Base-by-base conservation (phyloP, 2,329 filamentous ascomycete genomes). In the Calonectria hongkongensis region DNA sequence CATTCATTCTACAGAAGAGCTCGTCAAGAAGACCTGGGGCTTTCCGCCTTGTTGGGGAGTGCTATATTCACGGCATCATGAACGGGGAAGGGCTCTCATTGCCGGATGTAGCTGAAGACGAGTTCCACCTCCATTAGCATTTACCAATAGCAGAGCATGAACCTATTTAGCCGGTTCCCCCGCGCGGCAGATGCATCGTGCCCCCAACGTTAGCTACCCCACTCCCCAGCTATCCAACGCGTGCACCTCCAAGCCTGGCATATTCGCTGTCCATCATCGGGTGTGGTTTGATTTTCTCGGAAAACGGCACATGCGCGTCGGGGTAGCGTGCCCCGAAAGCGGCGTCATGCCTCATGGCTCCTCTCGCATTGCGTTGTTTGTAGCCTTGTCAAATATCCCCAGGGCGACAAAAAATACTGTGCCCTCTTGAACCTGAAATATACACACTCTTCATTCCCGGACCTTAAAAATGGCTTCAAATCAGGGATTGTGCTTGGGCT, bases 401-500 rank as follows among this genome's bases (percentile, higher is more conserved):
- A 21, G 21, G 21, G 21, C 21, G 21, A 21, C 21, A 21, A 21
- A 21, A 21, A 21, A 21, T 21, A 21, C 21, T 21, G 21, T 33
- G 58, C 25, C 15, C 27, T n/a, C 4, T 41, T 27, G 21, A 43
- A 43, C 30, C 16, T 30, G 15, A 47, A 27, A n/a, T 9, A 4
- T 16, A 33, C 18, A 27, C 30, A 33, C 15, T 7, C 33, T 30
- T 30, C 16, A 47, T 27, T 16, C 25, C 30, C 4, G 30, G 16
- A 63, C 2, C n/a, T 18, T n/a, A 68, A 73, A n/a, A 28, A 80
- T 80, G 78, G 43, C 71, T 48, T 39, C 75, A n/a, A 69, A 65
- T 15, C 74, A 74, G 58, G 73, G 74, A 25, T 73, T 83, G 25
- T 81, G 79, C 48, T 84, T 92, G 7, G 89, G 89, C 75, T 91